Base-by-base conservation (phyloP, 208 protist genomes). In the Herpetomonas tarakana region DNA sequence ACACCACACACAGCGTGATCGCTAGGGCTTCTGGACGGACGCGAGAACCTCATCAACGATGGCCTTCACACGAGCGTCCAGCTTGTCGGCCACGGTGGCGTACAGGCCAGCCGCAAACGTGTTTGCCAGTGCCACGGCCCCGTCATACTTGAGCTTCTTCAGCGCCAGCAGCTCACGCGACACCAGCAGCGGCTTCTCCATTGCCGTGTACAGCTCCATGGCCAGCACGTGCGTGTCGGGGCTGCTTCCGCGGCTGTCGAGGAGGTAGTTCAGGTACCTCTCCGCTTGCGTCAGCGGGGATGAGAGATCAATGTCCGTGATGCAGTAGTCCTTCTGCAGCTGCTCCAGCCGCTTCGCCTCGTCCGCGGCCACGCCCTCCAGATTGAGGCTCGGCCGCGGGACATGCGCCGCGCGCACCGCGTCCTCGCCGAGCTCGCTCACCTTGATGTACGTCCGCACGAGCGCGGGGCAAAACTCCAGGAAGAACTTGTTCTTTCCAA, bases 401-500 rank as follows among this genome's bases (percentile, higher is more conserved):
- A 78, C 68, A 75, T 92, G 81, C 31, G 71, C 78, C 3, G 80
- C 81, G 24, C 80, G 82, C 41, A 89, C 79, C 12, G 78, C 76
- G 29, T 81, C 83, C 52, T 82, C 88, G 28, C 88, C 88, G 16
- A 80, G 54, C 46, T 88, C 84, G 63, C 81, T 31, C 3, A 94
- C 52, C 58, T 81, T 80, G 68, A 92, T 70, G 75, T 94, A 94
- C 2, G 80, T 83, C 31, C 83, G 79, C 45, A 89, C 78, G 22
- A 94, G 66, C 39, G 65, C 74, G 18, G 84, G 81, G 61, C 82
- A 89, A 50, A 89, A 71, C 57, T 71, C 73, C 30, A 87, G 63
- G 62, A 92, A 92, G 67, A 91, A 92, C 62, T 84, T 86, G 73
- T 92, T 89, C 30, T 69, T 59, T 50, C 75, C 71, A 38, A 89